Percentiles rank a stretch among this genome's conserved stretches.
phyloP scores from a whole-genome alignment of 1,139 yeast genomes.

The Scheffersomyces lignicola region DNA sequence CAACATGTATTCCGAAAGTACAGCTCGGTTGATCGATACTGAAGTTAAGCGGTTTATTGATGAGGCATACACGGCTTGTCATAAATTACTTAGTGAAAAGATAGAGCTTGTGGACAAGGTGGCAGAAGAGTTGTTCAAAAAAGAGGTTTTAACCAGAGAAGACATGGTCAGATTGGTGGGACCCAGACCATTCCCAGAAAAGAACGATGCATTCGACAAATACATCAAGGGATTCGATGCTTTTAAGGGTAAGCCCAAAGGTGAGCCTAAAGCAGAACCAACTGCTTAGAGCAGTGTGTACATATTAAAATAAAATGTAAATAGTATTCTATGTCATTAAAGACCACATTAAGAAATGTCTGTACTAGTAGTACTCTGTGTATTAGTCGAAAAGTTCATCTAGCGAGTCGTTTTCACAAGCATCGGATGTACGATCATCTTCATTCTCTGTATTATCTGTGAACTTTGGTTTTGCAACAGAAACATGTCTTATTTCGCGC shows the following conservation, averaged over 20 bases:
- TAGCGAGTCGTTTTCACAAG: slow-evolving; percentile 21
- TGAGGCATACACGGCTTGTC: slow-evolving; percentile 53
- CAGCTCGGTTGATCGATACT: slow-evolving; percentile 63
- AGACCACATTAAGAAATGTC: too few species aligned
- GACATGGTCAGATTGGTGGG: slow-evolving; percentile 77
- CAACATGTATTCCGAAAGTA: slow-evolving; percentile 68
- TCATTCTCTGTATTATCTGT: background rate
- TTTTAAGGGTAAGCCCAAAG: slow-evolving; percentile 27
- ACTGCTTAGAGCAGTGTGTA: slow-evolving; percentile 1
- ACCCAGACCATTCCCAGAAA: slow-evolving; percentile 74
- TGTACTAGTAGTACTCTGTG: too few species aligned
- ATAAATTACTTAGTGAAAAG: slow-evolving; percentile 54
- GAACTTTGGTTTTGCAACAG: slow-evolving; percentile 2
- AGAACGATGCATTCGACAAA: slow-evolving; percentile 79
- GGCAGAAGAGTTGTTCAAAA: slow-evolving; percentile 64
- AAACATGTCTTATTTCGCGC: slow-evolving; percentile 4
- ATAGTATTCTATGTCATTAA: slow-evolving; percentile 3
- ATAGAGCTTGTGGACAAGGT: slow-evolving; percentile 63
- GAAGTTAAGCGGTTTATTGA: slow-evolving; percentile 67
- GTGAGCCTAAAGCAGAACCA: slow-evolving; percentile 1
- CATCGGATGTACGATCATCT: slow-evolving; percentile 6
- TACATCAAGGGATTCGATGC: slow-evolving; percentile 55
- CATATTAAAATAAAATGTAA: slow-evolving; percentile 3
- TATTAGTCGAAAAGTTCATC: slow-evolving; percentile 20
- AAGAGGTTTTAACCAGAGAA: slow-evolving; percentile 77